A percentile compares a stretch with the other conserved stretches of the same genome.
Conservation (phyloP, 768 basidiomycete genomes). For the Steccherinum ochraceum region DNA sequence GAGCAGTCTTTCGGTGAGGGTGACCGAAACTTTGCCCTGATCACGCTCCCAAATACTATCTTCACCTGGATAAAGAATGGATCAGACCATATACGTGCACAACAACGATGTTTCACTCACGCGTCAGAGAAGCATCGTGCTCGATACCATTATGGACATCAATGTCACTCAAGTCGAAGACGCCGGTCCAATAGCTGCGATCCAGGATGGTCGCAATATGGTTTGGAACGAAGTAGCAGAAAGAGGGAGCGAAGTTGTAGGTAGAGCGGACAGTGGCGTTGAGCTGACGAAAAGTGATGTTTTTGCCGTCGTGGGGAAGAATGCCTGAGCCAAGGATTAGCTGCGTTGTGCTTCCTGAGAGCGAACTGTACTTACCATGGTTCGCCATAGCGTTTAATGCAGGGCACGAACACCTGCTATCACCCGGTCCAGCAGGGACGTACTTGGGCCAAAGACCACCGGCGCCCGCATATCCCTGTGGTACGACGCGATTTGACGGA, state of each 20-base stretch:
- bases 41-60: constrained; percentile 42
- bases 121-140: constrained; percentile 57
- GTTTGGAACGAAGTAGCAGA: constrained; percentile 62
- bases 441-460: constrained; percentile 68
- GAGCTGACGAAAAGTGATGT: constrained; percentile 55
- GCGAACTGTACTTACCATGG: constrained; percentile 45
- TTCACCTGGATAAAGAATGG: constrained; percentile 34
- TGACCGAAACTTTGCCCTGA: constrained; percentile 45
- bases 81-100: not conserved
- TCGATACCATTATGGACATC: constrained; percentile 73
- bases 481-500: constrained; percentile 20
- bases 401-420: constrained; percentile 70
- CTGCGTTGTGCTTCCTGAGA: not conserved
- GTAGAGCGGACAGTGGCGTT: constrained; percentile 39
- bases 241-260: constrained; percentile 66
- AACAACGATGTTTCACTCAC: constrained; percentile 29
- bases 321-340: constrained; percentile 22
- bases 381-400: constrained; percentile 79
- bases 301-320: constrained; percentile 57
- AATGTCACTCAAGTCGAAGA: constrained; percentile 60
- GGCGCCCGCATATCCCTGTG: constrained; percentile 31
- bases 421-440: constrained; percentile 46
- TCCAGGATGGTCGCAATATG: constrained; percentile 52
- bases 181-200: constrained; percentile 48
- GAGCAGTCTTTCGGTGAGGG: constrained; percentile 50